Conservation (phyloP, 192 early-diverging fungal species). For the Backusella westeae region DNA sequence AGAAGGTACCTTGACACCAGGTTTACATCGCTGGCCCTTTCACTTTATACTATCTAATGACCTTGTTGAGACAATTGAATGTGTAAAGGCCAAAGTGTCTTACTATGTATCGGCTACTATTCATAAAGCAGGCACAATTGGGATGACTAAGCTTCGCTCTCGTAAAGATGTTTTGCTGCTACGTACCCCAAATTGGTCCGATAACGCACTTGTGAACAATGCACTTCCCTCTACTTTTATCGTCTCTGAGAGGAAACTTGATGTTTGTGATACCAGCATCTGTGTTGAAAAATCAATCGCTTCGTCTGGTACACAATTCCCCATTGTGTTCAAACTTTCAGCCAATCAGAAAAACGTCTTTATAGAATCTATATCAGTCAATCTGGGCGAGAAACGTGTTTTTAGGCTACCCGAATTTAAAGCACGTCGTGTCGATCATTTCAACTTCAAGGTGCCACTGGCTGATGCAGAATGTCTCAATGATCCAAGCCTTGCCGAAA, state of each 20-base stretch:
- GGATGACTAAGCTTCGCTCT: constrained; percentile 10
- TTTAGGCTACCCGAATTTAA: constrained; percentile 31
- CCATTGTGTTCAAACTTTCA: constrained; percentile 17
- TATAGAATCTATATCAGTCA: constrained; percentile 25
- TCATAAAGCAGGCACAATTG: neutral
- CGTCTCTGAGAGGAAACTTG: constrained; percentile 14
- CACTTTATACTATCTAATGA: constrained; percentile 26
- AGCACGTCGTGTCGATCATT: constrained; percentile 18
- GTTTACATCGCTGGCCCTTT: constrained; percentile 31
- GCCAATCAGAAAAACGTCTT: constrained; percentile 21
- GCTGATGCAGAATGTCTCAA: neutral
- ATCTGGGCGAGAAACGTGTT: constrained; percentile 15
- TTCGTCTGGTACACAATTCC: constrained; percentile 28
- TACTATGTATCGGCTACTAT: constrained; percentile 26
- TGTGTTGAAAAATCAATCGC: constrained; percentile 25
- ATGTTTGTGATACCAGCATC: constrained; percentile 18
- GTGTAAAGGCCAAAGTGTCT: constrained; percentile 24
- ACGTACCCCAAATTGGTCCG: constrained; percentile 21
- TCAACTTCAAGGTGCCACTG: constrained; percentile 11
- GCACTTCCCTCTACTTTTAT: constrained; percentile 19
- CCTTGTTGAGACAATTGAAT: constrained; percentile 31
- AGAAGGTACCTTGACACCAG: neutral
- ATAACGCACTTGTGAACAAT: constrained; percentile 14
- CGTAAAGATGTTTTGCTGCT: constrained; percentile 24
- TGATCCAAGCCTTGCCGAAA: neutral